A percentile compares a stretch with the other conserved stretches of the same genome.
Evolutionary conservation across 768 basidiomycete species (phyloP).

Genomic region (Phlebiopsis gigantea): DNA sequence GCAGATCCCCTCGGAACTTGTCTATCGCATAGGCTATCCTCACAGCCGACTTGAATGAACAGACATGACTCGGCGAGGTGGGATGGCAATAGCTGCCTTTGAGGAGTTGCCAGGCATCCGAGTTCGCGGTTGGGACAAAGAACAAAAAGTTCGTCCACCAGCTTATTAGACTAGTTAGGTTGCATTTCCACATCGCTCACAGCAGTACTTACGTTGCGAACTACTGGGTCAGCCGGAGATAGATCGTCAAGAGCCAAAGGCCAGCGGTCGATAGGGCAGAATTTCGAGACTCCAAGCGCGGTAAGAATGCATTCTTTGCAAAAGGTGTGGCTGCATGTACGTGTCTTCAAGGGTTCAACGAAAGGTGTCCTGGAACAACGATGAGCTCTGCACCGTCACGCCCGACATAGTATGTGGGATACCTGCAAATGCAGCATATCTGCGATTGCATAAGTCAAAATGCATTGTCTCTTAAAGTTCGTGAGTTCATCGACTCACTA

Average conservation of each 20-base stretch:
- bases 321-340: constrained; percentile 80
- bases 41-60: constrained; percentile 50
- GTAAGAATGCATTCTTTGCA: constrained; percentile 76
- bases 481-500: constrained; percentile 38
- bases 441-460: constrained; percentile 23
- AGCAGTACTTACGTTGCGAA: constrained; percentile 56
- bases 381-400: constrained; percentile 6
- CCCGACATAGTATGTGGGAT: constrained; percentile 3
- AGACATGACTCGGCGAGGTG: constrained; percentile 62
- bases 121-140: constrained; percentile 56
- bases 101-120: constrained; percentile 60
- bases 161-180: constrained; percentile 33
- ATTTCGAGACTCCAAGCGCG: constrained; percentile 60
- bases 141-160: constrained; percentile 78
- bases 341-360: constrained; percentile 67
- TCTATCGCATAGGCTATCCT: constrained; percentile 40
- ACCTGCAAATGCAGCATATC: constrained; percentile 81
- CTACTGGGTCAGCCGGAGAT: constrained; percentile 62
- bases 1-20: constrained; percentile 41
- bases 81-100: constrained; percentile 57
- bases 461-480: constrained; percentile 3
- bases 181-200: not conserved
- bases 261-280: constrained; percentile 84
- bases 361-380: constrained; percentile 55
- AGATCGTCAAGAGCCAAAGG: constrained; percentile 56